These are phyloP conservation scores for Petasospora rhodanensis DNA, from an alignment of 1,139 yeast genomes.

Conservation along the genomic window DNA sequence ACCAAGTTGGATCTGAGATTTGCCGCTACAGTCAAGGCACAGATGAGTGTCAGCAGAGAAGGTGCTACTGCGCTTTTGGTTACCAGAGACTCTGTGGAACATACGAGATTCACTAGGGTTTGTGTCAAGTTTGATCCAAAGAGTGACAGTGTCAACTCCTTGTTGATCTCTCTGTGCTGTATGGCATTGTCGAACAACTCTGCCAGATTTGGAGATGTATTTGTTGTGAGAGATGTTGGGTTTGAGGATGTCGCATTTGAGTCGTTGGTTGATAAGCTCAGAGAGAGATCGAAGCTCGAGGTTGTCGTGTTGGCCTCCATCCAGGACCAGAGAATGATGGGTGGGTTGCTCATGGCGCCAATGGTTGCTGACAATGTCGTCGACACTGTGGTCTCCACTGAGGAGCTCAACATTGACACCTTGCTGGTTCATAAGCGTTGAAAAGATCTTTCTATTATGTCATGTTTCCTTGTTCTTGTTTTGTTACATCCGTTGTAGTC, in stretches of 20 bases:
- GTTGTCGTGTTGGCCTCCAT: not conserved
- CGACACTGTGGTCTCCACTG: constrained; percentile 1
- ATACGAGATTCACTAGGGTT: constrained; percentile 5
- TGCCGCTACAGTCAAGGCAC: not conserved
- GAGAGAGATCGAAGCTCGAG: constrained; percentile 2
- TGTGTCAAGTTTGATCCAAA: constrained; percentile 6
- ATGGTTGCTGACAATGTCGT: constrained; percentile 4
- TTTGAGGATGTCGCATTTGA: constrained; percentile 2
- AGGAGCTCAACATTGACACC: constrained; percentile 6
- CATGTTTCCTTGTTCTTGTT: no score
- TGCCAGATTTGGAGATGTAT: constrained; percentile 2
- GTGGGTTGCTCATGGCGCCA: constrained; percentile 11
- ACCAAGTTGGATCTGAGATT: constrained; percentile 4
- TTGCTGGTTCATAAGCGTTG: no score
- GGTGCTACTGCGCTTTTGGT: constrained; percentile 5
- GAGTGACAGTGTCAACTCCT: constrained; percentile 4
- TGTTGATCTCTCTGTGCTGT: constrained; percentile 2
- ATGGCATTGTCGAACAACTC: constrained; percentile 7
- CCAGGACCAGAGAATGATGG: constrained; percentile 1
- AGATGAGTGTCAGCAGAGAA: not conserved
- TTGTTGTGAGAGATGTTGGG: constrained; percentile 4
- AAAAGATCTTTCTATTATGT: no score
- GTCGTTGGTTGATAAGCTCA: constrained; percentile 3
- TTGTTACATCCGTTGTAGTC: no score
- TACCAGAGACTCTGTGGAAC: constrained; percentile 5